A percentile compares a stretch with the other conserved stretches of the same genome.
These are phyloP conservation scores for Fusarium dlaminii DNA, from an alignment of 2,329 filamentous ascomycete species.

Conservation along the genomic window DNA sequence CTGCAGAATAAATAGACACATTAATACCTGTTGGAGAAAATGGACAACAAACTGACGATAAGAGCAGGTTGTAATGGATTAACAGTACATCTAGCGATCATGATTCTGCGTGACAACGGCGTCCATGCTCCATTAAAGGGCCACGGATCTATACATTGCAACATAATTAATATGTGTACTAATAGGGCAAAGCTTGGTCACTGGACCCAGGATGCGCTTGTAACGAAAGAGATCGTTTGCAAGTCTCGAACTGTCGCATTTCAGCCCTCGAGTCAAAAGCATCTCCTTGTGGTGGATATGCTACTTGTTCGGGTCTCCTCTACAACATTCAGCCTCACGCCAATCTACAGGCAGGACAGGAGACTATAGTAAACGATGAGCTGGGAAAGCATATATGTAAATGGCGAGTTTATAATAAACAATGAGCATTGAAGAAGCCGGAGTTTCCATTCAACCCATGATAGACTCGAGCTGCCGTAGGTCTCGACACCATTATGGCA, in stretches of 20 bases:
- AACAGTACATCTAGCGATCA: not conserved
- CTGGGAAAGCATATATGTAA: not conserved
- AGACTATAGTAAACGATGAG: constrained; percentile 42
- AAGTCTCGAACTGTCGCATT: not conserved
- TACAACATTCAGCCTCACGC: not conserved
- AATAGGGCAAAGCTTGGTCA: not conserved
- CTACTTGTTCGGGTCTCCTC: not conserved
- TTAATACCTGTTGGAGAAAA: not conserved
- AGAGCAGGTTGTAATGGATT: not conserved
- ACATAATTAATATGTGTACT: not conserved
- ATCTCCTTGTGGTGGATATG: constrained; percentile 8
- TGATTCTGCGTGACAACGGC: not conserved
- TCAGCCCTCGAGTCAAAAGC: constrained; percentile 54
- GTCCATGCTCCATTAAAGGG: not conserved
- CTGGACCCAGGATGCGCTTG: not conserved
- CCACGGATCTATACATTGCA: not conserved
- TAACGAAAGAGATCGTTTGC: not conserved
- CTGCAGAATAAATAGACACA: not conserved
- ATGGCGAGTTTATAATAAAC: not conserved
- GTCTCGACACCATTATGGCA: constrained; percentile 55
- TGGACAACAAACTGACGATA: not conserved
- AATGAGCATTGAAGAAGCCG: not conserved
- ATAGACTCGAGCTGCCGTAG: constrained; percentile 69
- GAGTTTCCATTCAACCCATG: constrained; percentile 63
- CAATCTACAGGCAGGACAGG: constrained; percentile 50